These are phyloP conservation scores for Stipa capillata DNA, from an alignment of 176 grass and related monocot species.

Conservation along the genomic window DNA sequence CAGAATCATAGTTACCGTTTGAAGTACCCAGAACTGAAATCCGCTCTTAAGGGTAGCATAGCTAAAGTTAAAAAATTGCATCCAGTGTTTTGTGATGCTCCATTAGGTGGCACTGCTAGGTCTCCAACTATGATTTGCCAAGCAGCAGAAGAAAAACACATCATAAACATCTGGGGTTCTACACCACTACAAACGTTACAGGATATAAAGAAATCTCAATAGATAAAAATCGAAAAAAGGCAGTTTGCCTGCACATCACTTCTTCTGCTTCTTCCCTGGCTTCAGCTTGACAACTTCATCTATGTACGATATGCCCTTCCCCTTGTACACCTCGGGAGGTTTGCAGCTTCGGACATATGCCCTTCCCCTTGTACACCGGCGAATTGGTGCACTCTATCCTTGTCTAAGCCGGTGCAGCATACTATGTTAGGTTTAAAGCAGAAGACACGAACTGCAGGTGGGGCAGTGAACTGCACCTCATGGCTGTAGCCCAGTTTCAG, in stretches of 20 bases:
- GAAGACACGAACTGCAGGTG: constrained; percentile 64
- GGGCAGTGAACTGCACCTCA: constrained; percentile 59
- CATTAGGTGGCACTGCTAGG: not conserved
- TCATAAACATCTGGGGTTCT: not conserved
- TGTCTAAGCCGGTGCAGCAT: constrained; percentile 65
- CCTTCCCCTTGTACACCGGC: constrained; percentile 75
- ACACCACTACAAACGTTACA: not conserved
- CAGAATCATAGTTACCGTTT: too few species aligned
- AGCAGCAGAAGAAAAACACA: not conserved
- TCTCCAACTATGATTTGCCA: not conserved
- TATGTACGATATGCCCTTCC: constrained; percentile 61
- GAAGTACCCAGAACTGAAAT: not conserved
- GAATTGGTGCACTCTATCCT: constrained; percentile 64
- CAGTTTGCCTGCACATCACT: constrained; percentile 6
- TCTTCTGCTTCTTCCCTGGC: constrained; percentile 56
- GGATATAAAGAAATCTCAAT: not conserved
- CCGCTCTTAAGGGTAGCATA: not conserved
- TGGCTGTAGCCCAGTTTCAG: constrained; percentile 75
- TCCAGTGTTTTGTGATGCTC: not conserved
- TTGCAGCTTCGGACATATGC: constrained; percentile 56
- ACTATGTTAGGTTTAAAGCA: constrained; percentile 77
- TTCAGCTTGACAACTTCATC: constrained; percentile 64
- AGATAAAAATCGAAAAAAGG: not conserved
- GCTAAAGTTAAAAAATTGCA: not conserved
- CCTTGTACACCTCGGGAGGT: constrained; percentile 77